Evolutionary conservation across 2,329 filamentous ascomycete genomes (phyloP).

Genomic region (Elsinoe arachidis): DNA sequence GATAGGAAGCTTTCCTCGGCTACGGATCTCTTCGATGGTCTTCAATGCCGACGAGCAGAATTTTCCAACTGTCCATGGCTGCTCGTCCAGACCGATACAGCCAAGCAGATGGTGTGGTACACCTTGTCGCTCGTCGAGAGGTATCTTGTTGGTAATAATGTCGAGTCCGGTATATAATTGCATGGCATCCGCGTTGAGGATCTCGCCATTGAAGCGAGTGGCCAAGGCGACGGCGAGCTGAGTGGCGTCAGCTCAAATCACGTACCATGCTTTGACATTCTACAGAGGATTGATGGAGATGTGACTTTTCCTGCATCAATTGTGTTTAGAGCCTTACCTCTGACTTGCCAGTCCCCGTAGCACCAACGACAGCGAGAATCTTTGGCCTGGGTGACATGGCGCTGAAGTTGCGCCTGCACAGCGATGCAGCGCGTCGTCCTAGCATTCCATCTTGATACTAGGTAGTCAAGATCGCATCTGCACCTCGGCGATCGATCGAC

Average conservation of each 20-base stretch:
- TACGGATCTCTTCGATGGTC: slow-evolving; percentile 68
- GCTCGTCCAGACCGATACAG: slow-evolving; percentile 63
- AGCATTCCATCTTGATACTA: not conserved
- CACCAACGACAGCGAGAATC: slow-evolving; percentile 73
- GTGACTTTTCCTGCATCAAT: too few species aligned
- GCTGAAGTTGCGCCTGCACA: not conserved
- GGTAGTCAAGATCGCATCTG: not conserved
- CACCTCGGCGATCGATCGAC: not conserved
- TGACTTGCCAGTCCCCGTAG: slow-evolving; percentile 89
- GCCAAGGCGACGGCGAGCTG: slow-evolving; percentile 70
- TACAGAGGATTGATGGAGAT: too few species aligned
- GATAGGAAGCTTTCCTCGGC: slow-evolving; percentile 72
- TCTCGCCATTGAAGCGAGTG: slow-evolving; percentile 72
- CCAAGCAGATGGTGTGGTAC: slow-evolving; percentile 84
- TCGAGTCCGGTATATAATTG: slow-evolving; percentile 89
- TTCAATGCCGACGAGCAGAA: slow-evolving; percentile 63
- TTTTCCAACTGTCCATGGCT: slow-evolving; percentile 72
- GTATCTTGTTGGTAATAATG: slow-evolving; percentile 92
- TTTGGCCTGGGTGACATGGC: slow-evolving; percentile 1
- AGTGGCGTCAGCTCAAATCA: slow-evolving; percentile 27
- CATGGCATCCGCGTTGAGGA: slow-evolving; percentile 98
- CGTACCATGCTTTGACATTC: too few species aligned
- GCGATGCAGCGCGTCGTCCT: not conserved
- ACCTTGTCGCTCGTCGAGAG: slow-evolving; percentile 61
- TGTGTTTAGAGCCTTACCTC: too few species aligned